A percentile compares a stretch with the other conserved stretches of the same genome.
Conservation (phyloP, 495 filamentous ascomycete species). For the Aspergillus sclerotioniger region DNA sequence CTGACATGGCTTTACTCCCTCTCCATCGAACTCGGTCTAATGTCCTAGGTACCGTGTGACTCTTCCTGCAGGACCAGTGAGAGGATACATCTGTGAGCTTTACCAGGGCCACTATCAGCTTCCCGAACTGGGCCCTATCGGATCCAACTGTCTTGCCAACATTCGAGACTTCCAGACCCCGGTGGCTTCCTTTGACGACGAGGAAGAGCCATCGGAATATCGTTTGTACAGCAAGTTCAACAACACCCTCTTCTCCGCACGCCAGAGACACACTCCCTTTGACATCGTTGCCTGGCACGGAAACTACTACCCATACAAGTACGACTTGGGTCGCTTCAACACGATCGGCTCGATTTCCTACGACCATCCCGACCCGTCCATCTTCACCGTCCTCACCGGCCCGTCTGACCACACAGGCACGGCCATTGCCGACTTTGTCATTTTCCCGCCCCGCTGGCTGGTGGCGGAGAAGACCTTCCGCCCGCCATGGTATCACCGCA, state of each 20-base stretch:
- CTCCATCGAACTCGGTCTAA: neutral
- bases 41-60: slow-evolving; percentile 65
- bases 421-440: slow-evolving; percentile 77
- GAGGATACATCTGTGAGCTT: slow-evolving; percentile 85
- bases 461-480: slow-evolving; percentile 77
- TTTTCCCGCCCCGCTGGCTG: slow-evolving; percentile 80
- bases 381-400: slow-evolving; percentile 78
- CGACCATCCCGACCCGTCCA: slow-evolving; percentile 81
- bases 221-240: slow-evolving; percentile 74
- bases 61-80: slow-evolving; percentile 60
- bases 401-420: slow-evolving; percentile 70
- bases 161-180: slow-evolving; percentile 86
- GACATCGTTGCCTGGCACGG: slow-evolving; percentile 83
- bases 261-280: slow-evolving; percentile 73
- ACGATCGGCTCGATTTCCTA: slow-evolving; percentile 69
- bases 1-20: slow-evolving; percentile 43
- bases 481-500: slow-evolving; percentile 81
- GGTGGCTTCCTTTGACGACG: slow-evolving; percentile 70
- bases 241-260: slow-evolving; percentile 70
- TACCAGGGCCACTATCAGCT: slow-evolving; percentile 83
- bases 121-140: slow-evolving; percentile 87
- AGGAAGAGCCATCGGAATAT: slow-evolving; percentile 46
- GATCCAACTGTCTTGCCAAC: slow-evolving; percentile 84
- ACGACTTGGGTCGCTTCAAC: slow-evolving; percentile 79
- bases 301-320: slow-evolving; percentile 81